phyloP scores from a whole-genome alignment of 2,329 filamentous ascomycete species.

The Pseudogymnoascus sp. region DNA sequence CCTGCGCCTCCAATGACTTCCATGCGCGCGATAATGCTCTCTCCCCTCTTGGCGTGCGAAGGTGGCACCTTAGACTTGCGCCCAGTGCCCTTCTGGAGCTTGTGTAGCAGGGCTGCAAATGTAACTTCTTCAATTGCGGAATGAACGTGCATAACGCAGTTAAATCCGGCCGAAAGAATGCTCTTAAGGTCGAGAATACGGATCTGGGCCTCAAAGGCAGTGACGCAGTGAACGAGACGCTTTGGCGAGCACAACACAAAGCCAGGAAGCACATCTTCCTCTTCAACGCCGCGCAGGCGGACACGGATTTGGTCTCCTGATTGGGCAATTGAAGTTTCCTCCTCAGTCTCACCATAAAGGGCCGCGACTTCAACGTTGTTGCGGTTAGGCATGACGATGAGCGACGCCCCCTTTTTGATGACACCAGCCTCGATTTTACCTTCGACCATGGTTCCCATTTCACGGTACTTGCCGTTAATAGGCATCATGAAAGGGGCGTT shows the following conservation, averaged over 20 bases:
- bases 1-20: conserved; percentile 80
- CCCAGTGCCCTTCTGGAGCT: conserved; percentile 87
- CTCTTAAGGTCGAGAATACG: conserved; percentile 89
- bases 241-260: conserved; percentile 96
- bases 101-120: conserved; percentile 80
- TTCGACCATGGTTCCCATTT: conserved; percentile 96
- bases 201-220: conserved; percentile 91
- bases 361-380: conserved; percentile 74
- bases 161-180: conserved; percentile 91
- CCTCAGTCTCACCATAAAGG: conserved; percentile 91
- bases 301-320: conserved; percentile 94
- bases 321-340: conserved; percentile 73
- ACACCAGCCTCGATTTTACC: conserved; percentile 95
- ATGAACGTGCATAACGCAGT: conserved; percentile 96
- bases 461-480: conserved; percentile 88
- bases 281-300: conserved; percentile 87
- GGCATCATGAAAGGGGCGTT: conserved; percentile 99
- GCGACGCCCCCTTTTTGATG: conserved; percentile 77
- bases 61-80: conserved; percentile 91
- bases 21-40: conserved; percentile 85
- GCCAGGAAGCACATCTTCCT: conserved; percentile 91
- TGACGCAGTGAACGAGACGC: conserved; percentile 84
- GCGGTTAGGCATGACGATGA: conserved; percentile 94
- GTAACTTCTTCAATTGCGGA: conserved; percentile 97
- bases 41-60: conserved; percentile 75